Conservation (phyloP, 345 rosid species). For the Euphorbia lathyris region DNA sequence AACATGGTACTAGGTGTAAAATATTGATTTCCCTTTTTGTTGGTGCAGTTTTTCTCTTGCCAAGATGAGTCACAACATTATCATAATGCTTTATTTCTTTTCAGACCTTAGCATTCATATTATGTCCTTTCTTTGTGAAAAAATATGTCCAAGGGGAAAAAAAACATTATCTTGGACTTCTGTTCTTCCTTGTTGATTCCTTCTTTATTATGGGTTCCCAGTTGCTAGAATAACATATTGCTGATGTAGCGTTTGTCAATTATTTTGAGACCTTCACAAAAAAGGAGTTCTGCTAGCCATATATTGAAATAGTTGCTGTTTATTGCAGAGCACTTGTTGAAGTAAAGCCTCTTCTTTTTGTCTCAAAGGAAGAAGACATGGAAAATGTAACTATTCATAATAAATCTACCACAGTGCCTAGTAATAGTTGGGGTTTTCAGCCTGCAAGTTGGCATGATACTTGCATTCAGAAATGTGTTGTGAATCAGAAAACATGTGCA, state of each 20-base stretch:
- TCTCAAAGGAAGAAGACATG: conserved; percentile 41
- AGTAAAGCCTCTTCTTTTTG: conserved; percentile 78
- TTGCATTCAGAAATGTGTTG: conserved; percentile 66
- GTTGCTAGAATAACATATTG: no score
- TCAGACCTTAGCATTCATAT: no score
- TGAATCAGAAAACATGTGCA: conserved; percentile 59
- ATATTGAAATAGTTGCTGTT: conserved; percentile 12
- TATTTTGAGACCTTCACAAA: background rate
- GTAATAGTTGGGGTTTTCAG: conserved; percentile 53
- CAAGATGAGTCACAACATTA: no score
- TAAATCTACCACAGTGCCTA: conserved; percentile 20
- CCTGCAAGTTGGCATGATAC: conserved; percentile 79
- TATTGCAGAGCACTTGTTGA: conserved; percentile 79
- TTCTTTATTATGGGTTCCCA: no score
- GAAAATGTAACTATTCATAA: conserved; percentile 27
- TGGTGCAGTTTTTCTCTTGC: no score
- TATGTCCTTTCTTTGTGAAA: no score
- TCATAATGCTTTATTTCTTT: no score
- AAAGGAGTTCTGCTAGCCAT: background rate
- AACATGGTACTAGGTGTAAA: background rate
- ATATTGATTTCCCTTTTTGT: background rate
- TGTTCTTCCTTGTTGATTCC: no score
- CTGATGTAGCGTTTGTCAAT: background rate
- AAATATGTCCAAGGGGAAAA: no score
- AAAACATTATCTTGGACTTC: no score